These are phyloP conservation scores for Aureobasidium sp. DNA, from an alignment of 2,329 filamentous ascomycete species.

Conservation along the genomic window DNA sequence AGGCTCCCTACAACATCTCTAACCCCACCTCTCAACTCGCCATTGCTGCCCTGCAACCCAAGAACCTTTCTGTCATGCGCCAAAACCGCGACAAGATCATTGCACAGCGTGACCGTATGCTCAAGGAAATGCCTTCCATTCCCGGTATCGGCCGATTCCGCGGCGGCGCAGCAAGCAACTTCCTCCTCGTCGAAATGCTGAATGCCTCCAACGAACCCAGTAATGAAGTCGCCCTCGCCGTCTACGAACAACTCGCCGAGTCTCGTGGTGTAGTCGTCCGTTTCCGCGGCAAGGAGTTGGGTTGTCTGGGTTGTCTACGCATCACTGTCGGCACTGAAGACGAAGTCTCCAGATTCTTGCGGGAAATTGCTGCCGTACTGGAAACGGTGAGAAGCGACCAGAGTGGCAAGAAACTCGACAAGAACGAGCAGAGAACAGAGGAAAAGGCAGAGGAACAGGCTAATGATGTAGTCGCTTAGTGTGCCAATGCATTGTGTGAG, in stretches of 20 bases:
- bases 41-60: constrained; percentile 58
- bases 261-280: constrained; percentile 83
- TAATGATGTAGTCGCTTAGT: constrained; percentile 42
- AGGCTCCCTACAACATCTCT: constrained; percentile 93
- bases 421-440: constrained; percentile 32
- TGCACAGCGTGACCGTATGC: constrained; percentile 66
- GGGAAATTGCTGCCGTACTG: constrained; percentile 54
- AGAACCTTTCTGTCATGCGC: constrained; percentile 67
- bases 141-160: constrained; percentile 72
- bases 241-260: constrained; percentile 82
- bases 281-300: constrained; percentile 87
- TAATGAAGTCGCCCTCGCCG: constrained; percentile 67
- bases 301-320: constrained; percentile 79
- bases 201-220: constrained; percentile 61
- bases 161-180: constrained; percentile 79
- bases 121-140: constrained; percentile 66
- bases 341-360: constrained; percentile 74
- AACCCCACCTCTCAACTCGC: constrained; percentile 81
- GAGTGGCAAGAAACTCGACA: constrained; percentile 23
- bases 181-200: constrained; percentile 83
- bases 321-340: constrained; percentile 87
- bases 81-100: constrained; percentile 63
- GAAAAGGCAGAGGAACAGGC: constrained; percentile 43
- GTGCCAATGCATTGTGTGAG: not conserved
- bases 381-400: constrained; percentile 40